Evolutionary conservation across 176 grass and related monocot genomes (phyloP), one percentile per base, ranked within the genome.

Genomic region (Tillandsia leiboldiana): DNA sequence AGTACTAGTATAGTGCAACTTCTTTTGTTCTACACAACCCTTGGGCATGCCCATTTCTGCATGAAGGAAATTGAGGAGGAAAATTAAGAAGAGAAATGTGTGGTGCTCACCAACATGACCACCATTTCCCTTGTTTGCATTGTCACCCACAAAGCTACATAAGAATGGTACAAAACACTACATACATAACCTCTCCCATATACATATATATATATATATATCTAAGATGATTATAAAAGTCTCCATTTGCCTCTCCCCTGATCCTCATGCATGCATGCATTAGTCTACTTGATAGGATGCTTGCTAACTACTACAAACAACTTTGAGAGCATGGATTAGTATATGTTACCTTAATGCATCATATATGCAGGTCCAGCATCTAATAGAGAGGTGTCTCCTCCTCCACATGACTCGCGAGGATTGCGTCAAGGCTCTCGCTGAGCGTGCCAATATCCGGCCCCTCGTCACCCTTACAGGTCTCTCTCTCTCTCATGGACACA

Each of bases 381-480:
- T 79, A 69, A 79, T 79, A 9, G 77, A 79, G 77, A 79, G 77
- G 69, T 79, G 77, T 52, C 42, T 79, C 57, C 56, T 79, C 49
- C 49, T 79, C 14, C 67, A 53, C 29, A 79, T 79, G 77, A 65
- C 77, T 22, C 77, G 42, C 17, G 77, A 79, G 8, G 68, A 79
- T n/a, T 79, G 77, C 23, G 23, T 53, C 77, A 79, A 49, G 49
- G 77, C 77, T 1, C 77, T 79, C 9, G 53, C 77, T 53, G 58
- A 33, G 47, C 77, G 71, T 65, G 77, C 77, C 8, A 53, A 72
- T 33, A 72, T 79, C 51, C 77, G 18, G 3, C 56, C 70, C 47
- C 20, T 63, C 8, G 68, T 79, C 53, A 79, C 77, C 23, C 68
- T 65, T 28, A 72, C 77, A 53, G 77, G 77, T 79, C 23, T 71